phyloP scores from a whole-genome alignment of 441 rosid species.

The Melianthus villosus region DNA sequence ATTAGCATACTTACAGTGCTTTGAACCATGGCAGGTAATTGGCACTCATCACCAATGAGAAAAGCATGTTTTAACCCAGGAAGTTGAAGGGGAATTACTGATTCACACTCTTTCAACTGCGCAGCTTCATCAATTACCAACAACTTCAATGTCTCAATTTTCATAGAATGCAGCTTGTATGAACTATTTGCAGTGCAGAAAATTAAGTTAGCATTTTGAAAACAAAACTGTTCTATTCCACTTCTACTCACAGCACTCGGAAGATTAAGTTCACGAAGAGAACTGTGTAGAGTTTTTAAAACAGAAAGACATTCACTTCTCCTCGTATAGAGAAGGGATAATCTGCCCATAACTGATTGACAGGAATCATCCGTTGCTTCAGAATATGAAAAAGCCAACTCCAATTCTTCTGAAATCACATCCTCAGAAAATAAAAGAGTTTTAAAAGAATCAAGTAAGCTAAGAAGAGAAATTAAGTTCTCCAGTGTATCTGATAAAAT shows the following conservation, averaged over 20 bases:
- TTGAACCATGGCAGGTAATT: slow-evolving; percentile 6
- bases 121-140: slow-evolving; percentile 14
- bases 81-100: slow-evolving; percentile 11
- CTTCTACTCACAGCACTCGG: not conserved
- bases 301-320: slow-evolving; percentile 7
- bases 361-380: no score
- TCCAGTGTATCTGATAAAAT: slow-evolving; percentile 6
- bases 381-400: slow-evolving; percentile 1
- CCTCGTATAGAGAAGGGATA: no score
- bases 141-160: slow-evolving; percentile 4
- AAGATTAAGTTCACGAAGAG: slow-evolving; percentile 5
- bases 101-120: slow-evolving; percentile 14
- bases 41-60: slow-evolving; percentile 6
- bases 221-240: slow-evolving; percentile 6
- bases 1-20: slow-evolving; percentile 8
- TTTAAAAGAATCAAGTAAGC: slow-evolving; percentile 17
- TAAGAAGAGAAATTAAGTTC: slow-evolving; percentile 9
- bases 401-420: slow-evolving; percentile 14
- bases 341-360: no score
- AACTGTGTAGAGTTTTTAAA: slow-evolving; percentile 1
- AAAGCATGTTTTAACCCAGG: slow-evolving; percentile 7
- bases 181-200: slow-evolving; percentile 12
- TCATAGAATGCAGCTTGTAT: slow-evolving; percentile 4
- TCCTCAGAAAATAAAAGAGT: slow-evolving; percentile 5
- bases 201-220: slow-evolving; percentile 4